Evolutionary conservation across 2,329 filamentous ascomycete species (phyloP).

Genomic region (Berkeleyomyces rouxiae): DNA sequence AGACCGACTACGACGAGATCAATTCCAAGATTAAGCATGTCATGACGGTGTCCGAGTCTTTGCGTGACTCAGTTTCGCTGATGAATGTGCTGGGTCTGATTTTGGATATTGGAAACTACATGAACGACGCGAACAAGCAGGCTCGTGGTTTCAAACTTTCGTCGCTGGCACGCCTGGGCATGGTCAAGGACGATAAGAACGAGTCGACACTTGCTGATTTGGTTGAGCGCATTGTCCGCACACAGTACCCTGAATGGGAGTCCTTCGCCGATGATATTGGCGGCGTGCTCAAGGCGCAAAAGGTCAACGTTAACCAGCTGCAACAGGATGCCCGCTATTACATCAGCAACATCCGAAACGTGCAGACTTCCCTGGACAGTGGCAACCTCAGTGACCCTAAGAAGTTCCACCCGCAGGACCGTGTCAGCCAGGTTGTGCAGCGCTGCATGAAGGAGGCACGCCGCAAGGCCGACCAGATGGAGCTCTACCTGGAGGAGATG

Average conservation of each 20-base stretch:
- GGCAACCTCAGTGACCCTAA: slow-evolving; percentile 92
- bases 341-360: slow-evolving; percentile 85
- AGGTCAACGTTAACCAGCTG: slow-evolving; percentile 89
- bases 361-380: slow-evolving; percentile 79
- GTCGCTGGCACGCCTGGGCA: slow-evolving; percentile 76
- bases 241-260: slow-evolving; percentile 94
- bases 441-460: slow-evolving; percentile 92
- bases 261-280: slow-evolving; percentile 69
- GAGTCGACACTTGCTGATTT: slow-evolving; percentile 90
- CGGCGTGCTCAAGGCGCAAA: slow-evolving; percentile 63
- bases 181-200: slow-evolving; percentile 99
- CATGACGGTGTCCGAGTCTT: slow-evolving; percentile 71
- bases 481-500: slow-evolving; percentile 88
- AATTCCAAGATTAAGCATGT: slow-evolving; percentile 71
- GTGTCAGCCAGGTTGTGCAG: slow-evolving; percentile 80
- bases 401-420: slow-evolving; percentile 95
- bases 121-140: slow-evolving; percentile 99
- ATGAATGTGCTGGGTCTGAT: slow-evolving; percentile 96
- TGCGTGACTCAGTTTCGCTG: slow-evolving; percentile 78
- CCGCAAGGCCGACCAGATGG: slow-evolving; percentile 89
- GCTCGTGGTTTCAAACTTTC: slow-evolving; percentile 95
- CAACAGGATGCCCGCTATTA: slow-evolving; percentile 77
- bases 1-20: slow-evolving; percentile 82
- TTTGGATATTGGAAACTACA: slow-evolving; percentile 96
- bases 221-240: slow-evolving; percentile 88